phyloP scores from a whole-genome alignment of 257 asterid species.

The Paraleonurus japonicus region DNA sequence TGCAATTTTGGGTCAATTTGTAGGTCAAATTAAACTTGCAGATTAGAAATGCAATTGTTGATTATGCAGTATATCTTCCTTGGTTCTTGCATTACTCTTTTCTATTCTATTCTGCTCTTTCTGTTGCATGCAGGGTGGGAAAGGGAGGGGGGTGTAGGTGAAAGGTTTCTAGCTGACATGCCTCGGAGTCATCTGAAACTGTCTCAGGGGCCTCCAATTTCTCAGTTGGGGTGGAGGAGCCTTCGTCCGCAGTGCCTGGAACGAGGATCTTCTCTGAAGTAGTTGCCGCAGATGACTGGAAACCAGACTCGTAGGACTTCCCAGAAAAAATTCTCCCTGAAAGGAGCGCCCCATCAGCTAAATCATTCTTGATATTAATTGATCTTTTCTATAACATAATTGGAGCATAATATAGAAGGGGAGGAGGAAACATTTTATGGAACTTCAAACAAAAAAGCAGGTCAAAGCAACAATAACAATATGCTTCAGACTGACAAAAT shows the following conservation, averaged over 20 bases:
- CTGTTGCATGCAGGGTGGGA: background rate
- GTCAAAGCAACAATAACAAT: conserved; percentile 18
- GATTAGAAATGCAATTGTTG: background rate
- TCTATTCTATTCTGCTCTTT: background rate
- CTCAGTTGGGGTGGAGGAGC: conserved; percentile 37
- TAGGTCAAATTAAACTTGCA: conserved; percentile 3
- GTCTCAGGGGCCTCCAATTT: conserved; percentile 40
- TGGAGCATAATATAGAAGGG: conserved; percentile 1
- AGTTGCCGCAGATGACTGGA: conserved; percentile 54
- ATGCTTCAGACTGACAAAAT: background rate
- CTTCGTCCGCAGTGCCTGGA: conserved; percentile 66
- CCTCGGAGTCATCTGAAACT: conserved; percentile 51
- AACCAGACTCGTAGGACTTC: conserved; percentile 51
- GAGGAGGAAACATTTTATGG: background rate
- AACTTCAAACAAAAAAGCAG: conserved; percentile 7
- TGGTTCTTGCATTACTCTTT: background rate
- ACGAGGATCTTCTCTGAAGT: conserved; percentile 78
- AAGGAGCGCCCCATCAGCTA: conserved; percentile 32
- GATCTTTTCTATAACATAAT: background rate
- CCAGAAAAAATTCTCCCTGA: conserved; percentile 71
- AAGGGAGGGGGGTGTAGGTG: background rate
- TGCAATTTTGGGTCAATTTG: background rate
- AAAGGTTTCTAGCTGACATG: conserved; percentile 36
- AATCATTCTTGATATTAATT: background rate
- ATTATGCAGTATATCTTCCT: background rate